These are phyloP conservation scores for Hypsizygus marmoreus DNA, from an alignment of 768 basidiomycete genomes.

Conservation along the genomic window DNA sequence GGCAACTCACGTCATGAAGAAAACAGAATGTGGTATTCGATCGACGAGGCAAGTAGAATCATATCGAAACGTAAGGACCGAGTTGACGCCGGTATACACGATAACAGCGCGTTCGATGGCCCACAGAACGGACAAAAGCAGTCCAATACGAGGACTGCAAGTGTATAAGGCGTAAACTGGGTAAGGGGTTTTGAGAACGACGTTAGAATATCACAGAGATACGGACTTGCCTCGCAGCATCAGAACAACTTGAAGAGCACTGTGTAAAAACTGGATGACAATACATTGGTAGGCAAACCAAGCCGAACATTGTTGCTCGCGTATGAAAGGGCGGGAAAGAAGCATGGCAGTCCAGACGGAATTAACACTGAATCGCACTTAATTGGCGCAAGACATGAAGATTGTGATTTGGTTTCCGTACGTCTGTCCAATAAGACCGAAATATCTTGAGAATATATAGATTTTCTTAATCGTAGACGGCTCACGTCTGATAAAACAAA, in stretches of 20 bases:
- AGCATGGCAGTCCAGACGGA: slow-evolving; percentile 5
- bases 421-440: slow-evolving; percentile 18
- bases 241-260: slow-evolving; percentile 14
- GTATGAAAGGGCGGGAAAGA: slow-evolving; percentile 4
- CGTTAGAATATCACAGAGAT: neutral
- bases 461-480: neutral
- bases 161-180: slow-evolving; percentile 14
- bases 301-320: neutral
- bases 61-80: slow-evolving; percentile 2
- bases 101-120: slow-evolving; percentile 5
- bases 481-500: neutral
- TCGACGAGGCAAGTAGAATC: slow-evolving; percentile 14
- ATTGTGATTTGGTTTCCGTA: too few species aligned
- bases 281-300: slow-evolving; percentile 19
- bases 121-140: slow-evolving; percentile 4
- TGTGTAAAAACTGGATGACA: slow-evolving; percentile 14
- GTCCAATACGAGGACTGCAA: neutral
- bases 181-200: neutral
- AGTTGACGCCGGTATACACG: neutral
- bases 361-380: slow-evolving; percentile 10
- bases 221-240: slow-evolving; percentile 18
- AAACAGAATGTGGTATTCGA: slow-evolving; percentile 6
- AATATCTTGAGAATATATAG: slow-evolving; percentile 18
- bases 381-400: too few species aligned
- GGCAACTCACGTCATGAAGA: slow-evolving; percentile 8